Evolutionary conservation across 768 basidiomycete species (phyloP), one percentile per base, ranked within the genome.

Genomic region (Mycena floridula): DNA sequence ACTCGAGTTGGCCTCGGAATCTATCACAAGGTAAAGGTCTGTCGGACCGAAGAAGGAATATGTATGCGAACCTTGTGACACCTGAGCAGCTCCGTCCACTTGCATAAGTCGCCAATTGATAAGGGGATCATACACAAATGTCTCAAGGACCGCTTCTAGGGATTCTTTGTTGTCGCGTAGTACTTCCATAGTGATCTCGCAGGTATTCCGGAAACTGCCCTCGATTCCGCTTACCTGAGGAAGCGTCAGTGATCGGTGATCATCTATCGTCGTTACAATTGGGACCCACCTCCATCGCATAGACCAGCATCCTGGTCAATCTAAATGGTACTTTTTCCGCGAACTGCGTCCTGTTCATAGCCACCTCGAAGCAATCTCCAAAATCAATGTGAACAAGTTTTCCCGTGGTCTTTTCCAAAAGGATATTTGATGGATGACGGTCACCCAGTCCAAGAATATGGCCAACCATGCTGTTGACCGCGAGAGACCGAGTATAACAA

Each of bases 281-380:
- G n/a, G n/a, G 11, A 57, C 76, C 53, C 53, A 90, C 93, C 78
- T 99, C 96, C 96, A 99, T 99, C 11, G 96, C 96, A 60, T 96
- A 89, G 9, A 91, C 94, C 42, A 99, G 76, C 96, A 99, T 99
- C 53, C 96, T 76, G 8, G 96, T 99, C 50, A 99, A 73, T 28
- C 96, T 81, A 83, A 99, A 99, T 0, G 96, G 96, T 43, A 99
- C 91, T 62, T 87, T 94, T 67, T 99, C 96, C 0, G 96, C 96
- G 73, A 94, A 98, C 67, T 99, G 98, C 64, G 95, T 93, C 56
- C 93, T 86, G 54, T 89, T 87, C 88, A 95, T 95, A 16, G 94
- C 93, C 35, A 96, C 85, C 65, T 98, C 94, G 64, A 97, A 99
- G 59, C 96, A 99, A 60, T 99, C 96, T 40, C 96, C 96, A 52